A percentile compares a stretch with the other conserved stretches of the same genome.
Conservation (phyloP, 352 stramenopile species). For the Globisporangium lucens region DNA sequence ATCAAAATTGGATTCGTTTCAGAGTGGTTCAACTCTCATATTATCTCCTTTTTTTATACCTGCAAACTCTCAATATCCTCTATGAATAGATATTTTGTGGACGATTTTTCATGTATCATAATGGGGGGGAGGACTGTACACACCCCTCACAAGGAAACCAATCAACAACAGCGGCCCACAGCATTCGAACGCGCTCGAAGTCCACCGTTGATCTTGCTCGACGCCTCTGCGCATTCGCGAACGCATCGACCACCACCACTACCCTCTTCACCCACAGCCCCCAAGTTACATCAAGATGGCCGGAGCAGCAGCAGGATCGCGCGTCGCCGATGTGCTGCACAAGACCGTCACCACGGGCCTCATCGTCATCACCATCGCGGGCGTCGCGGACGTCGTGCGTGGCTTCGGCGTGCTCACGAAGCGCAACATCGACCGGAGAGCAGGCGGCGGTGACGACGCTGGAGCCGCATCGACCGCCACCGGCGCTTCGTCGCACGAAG, state of each 20-base stretch:
- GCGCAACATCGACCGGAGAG: constrained; percentile 71
- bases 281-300: constrained; percentile 6
- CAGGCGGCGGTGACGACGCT: constrained; percentile 20
- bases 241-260: not conserved
- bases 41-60: no score
- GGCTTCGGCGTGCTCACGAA: constrained; percentile 78
- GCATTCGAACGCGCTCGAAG: not conserved
- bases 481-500: constrained; percentile 20
- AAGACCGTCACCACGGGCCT: constrained; percentile 82
- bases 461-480: not conserved
- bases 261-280: not conserved
- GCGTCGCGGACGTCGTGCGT: constrained; percentile 71
- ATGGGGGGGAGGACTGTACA: no score
- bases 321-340: constrained; percentile 70
- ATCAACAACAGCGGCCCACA: not conserved
- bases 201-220: not conserved
- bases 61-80: no score
- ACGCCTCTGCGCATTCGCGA: not conserved
- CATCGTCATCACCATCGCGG: constrained; percentile 58
- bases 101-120: no score
- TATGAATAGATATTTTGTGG: no score
- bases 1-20: no score
- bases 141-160: not conserved
- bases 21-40: no score
- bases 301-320: constrained; percentile 32